Evolutionary conservation across 2,329 filamentous ascomycete species (phyloP).

Genomic region (Diaporthe amygdali): DNA sequence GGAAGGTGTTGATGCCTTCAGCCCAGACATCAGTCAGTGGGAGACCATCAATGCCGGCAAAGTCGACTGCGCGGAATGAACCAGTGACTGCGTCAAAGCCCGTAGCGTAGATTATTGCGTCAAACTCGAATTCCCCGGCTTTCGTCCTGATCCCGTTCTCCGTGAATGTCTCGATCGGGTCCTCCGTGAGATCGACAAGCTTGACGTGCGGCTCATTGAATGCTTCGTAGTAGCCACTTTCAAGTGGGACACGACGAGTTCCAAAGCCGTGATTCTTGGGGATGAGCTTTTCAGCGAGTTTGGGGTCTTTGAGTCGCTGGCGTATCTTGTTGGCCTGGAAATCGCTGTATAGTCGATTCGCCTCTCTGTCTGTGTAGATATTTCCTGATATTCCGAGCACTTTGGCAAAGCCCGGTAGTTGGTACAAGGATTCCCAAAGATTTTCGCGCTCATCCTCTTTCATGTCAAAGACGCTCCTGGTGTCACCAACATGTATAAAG

Average conservation of each 20-base stretch:
- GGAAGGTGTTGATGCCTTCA: constrained; percentile 22
- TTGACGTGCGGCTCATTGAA: constrained; percentile 40
- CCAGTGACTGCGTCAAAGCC: constrained; percentile 50
- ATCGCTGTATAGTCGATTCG: constrained; percentile 45
- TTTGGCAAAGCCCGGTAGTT: constrained; percentile 44
- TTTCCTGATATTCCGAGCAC: constrained; percentile 47
- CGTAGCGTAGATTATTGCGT: constrained; percentile 36
- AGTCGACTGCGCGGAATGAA: neutral
- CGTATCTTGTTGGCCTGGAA: constrained; percentile 35
- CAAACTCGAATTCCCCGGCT: constrained; percentile 21
- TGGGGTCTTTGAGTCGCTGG: constrained; percentile 42
- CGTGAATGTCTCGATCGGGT: constrained; percentile 31
- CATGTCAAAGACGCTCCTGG: constrained; percentile 48
- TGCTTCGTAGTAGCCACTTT: constrained; percentile 37
- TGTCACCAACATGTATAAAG: constrained; percentile 36
- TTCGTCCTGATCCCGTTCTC: constrained; percentile 30
- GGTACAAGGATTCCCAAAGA: constrained; percentile 43
- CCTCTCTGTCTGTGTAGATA: constrained; percentile 40
- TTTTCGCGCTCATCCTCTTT: constrained; percentile 42
- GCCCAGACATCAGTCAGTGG: constrained; percentile 11
- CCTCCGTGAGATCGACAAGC: constrained; percentile 35
- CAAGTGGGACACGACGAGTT: constrained; percentile 28
- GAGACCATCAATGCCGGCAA: neutral
- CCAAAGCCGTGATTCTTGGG: constrained; percentile 47
- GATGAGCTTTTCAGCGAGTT: constrained; percentile 42